Conservation (phyloP, 106 monocot genomes). For the Phalaenopsis equestris region DNA sequence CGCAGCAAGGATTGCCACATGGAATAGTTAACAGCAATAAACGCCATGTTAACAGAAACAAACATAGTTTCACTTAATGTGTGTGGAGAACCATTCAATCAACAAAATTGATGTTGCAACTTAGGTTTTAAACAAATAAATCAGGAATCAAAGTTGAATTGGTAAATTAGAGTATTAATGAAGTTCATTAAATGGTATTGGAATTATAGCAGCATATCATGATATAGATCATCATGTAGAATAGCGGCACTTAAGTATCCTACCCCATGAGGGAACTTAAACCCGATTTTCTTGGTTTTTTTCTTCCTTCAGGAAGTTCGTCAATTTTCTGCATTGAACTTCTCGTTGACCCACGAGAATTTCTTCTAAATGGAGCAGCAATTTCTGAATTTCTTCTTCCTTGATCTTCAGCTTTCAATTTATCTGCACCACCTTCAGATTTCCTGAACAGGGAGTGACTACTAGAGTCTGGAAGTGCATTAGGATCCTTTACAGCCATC, state of each 20-base stretch:
- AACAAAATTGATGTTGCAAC: neutral
- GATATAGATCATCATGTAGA: neutral
- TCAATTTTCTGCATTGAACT: constrained; percentile 72
- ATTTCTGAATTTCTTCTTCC: constrained; percentile 65
- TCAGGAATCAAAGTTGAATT: neutral
- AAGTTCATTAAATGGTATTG: neutral
- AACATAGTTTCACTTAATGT: too few relatives aligned
- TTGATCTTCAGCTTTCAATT: constrained; percentile 9
- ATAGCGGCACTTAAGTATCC: neutral
- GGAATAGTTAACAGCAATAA: neutral
- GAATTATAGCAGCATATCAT: neutral
- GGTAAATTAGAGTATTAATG: neutral
- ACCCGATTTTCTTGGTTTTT: constrained; percentile 56
- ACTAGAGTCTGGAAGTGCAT: constrained; percentile 51
- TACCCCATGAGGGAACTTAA: constrained; percentile 88
- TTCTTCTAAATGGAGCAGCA: constrained; percentile 36
- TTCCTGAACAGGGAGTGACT: constrained; percentile 45
- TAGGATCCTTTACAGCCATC: constrained; percentile 67
- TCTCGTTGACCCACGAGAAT: constrained; percentile 49
- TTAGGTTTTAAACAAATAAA: neutral
- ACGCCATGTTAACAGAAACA: neutral
- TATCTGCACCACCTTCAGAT: constrained; percentile 42
- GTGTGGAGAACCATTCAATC: too few relatives aligned
- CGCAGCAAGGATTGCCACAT: neutral
- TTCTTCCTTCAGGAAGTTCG: constrained; percentile 69